Evolutionary conservation across 23 red algal species (phyloP).

Genomic region (Pyropia haitanensis): DNA sequence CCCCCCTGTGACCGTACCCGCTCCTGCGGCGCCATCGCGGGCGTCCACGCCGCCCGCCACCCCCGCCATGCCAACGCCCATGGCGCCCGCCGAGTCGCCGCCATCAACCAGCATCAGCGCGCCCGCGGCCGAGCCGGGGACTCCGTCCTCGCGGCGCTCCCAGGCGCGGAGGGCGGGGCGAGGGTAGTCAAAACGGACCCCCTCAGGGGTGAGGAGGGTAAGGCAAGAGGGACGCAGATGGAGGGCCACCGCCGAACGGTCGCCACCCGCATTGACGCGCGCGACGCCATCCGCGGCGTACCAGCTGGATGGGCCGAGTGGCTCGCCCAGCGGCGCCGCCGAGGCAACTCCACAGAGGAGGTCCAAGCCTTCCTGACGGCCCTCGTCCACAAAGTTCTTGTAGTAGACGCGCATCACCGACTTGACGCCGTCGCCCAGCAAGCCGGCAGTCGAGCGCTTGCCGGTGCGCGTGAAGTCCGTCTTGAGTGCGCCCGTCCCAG

Average conservation of each 20-base stretch:
- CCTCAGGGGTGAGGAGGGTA: conserved; percentile 41
- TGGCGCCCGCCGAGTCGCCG: conserved; percentile 5
- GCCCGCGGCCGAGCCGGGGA: no score
- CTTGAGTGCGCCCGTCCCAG: conserved; percentile 90
- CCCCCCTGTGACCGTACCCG: background rate
- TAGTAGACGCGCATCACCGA: conserved; percentile 95
- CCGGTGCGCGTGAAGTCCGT: conserved; percentile 90
- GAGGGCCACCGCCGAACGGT: conserved; percentile 48
- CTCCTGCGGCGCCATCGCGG: background rate
- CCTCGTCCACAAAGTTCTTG: conserved; percentile 99
- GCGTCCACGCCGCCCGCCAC: background rate
- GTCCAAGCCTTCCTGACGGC: conserved; percentile 88
- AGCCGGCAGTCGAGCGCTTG: conserved; percentile 85
- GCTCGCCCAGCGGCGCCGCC: background rate
- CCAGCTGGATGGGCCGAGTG: conserved; percentile 5
- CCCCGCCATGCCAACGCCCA: background rate
- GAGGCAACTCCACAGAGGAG: conserved; percentile 71
- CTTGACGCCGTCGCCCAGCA: conserved; percentile 90
- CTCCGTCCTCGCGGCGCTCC: conserved; percentile 42
- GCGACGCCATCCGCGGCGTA: conserved; percentile 34
- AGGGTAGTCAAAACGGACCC: conserved; percentile 57
- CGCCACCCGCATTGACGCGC: conserved; percentile 60
- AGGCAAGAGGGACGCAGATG: conserved; percentile 48
- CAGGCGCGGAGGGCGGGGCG: conserved; percentile 25
- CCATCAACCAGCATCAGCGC: conserved; percentile 3